Evolutionary conservation across 345 rosid genomes (phyloP).

Genomic region (Populus euphratica): DNA sequence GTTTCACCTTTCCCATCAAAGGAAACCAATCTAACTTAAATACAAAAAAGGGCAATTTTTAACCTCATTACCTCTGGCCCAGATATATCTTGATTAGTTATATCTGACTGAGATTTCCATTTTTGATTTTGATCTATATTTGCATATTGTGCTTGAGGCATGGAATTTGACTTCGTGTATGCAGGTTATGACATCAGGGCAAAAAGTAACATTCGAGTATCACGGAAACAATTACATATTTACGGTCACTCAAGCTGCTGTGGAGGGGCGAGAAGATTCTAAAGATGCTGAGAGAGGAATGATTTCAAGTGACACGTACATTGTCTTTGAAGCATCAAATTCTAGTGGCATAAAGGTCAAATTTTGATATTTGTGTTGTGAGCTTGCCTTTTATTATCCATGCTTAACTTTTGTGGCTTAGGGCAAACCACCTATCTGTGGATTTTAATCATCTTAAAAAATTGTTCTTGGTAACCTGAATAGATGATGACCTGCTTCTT

Average conservation of each 20-base stretch:
- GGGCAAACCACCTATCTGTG: background rate
- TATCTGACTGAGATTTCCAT: background rate
- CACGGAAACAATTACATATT: slow-evolving; percentile 88
- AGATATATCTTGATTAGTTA: background rate
- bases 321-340: slow-evolving; percentile 82
- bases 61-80: background rate
- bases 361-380: slow-evolving; percentile 9
- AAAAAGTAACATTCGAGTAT: slow-evolving; percentile 78
- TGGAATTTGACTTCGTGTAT: slow-evolving; percentile 9
- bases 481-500: background rate
- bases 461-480: background rate
- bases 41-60: background rate
- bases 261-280: slow-evolving; percentile 66
- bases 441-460: background rate
- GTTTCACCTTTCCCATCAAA: background rate
- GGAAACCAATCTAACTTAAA: background rate
- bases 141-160: background rate
- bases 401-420: background rate
- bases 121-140: background rate
- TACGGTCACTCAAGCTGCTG: slow-evolving; percentile 70
- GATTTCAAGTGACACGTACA: slow-evolving; percentile 64
- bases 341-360: slow-evolving; percentile 90
- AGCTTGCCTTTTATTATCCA: background rate
- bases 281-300: slow-evolving; percentile 77
- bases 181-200: slow-evolving; percentile 92